Evolutionary conservation across 371 early-diverging fungal species (phyloP), one percentile per base, ranked within the genome.

Genomic region (Actinomortierella ambigua): DNA sequence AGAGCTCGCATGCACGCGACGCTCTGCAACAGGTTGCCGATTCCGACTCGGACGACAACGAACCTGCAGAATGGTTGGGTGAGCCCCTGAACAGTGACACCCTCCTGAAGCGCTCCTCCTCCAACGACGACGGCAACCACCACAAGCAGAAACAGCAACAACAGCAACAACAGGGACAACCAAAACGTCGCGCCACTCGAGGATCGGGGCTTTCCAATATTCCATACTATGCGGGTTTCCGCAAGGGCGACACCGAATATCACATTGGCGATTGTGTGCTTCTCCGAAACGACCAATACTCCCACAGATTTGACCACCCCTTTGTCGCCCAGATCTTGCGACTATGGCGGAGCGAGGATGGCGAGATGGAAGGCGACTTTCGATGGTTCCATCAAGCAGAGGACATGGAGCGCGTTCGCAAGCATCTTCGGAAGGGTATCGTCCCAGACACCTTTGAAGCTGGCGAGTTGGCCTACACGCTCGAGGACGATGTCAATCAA

Each of bases 261-360:
- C 18, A 27, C 1, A 5, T 76, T 14, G 76, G 76, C 40, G 76
- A 69, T 24, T 50, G 56, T 53, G 76, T 76, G 34, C 61, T 76
- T 6, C 62, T 76, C 41, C 39, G 55, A 27, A 76, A 76, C 46
- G 67, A 70, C 6, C 58, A 65, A 3, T 73, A 53, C 20, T 63
- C 73, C 6, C 18, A 54, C 26, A 73, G 53, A 15, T 44, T 59
- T 18, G 78, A 78, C 11, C 59, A 69, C 23, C 65, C 82, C 8
- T 71, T 79, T 20, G 52, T 76, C 24, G 83, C 82, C 0, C 75
- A 76, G 22, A 81, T 83, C 17, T 42, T 61, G 50, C 63, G 66
- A 26, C 76, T 83, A 39, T 82, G 82, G 79, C 77, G 82, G 66
- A 79, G 77, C 44, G 82, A 83, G 46, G 60, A 59, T n/a, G 77